Evolutionary conservation across 352 stramenopile species (phyloP), one percentile per base, ranked within the genome.

Genomic region (Phytophthora cryptogea): DNA sequence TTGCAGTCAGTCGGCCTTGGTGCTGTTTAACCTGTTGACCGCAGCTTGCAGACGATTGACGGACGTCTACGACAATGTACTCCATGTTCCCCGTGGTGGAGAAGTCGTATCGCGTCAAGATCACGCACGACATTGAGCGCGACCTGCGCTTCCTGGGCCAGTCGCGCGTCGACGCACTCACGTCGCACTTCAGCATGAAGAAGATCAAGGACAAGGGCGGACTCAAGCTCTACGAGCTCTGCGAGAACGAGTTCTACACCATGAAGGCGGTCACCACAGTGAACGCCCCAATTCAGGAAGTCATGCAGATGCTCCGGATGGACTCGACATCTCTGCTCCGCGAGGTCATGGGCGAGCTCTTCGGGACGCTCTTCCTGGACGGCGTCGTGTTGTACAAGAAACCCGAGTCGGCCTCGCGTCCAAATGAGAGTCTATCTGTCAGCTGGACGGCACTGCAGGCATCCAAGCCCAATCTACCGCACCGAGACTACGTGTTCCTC

Each of bases 401-500:
- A 47, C 74, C 79, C 5, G 78, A 89, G 8, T 72, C 74, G 11
- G 43, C 73, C 2, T 72, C 71, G 42, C 66, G 82, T 13, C 71
- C 78, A 45, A 72, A 93, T 47, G 86, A 95, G 61, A 78, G 65
- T 36, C 60, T 95, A 2, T 86, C 82, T 8, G 80, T 95, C 49
- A 88, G 86, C 69, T 95, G 83, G 86, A 93, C 88, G 45, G 82
- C 83, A 23, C 64, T 93, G 17, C 86, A 93, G 52, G 74, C 82
- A 8, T 86, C 82, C 51, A 95, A 93, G 68, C 80, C 86, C 3
- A 87, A 93, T 51, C 54, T 95, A 26, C 86, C 83, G 17, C 86
- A 95, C 63, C 82, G 86, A 26, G 86, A 95, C 80, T 95, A 95
- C 54, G 81, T 95, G n/a, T 93, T 92, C 57, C 41, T 95, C 48